Evolutionary conservation across 2,329 filamentous ascomycete species (phyloP), one percentile per base, ranked within the genome.

Genomic region (Penicillium palitans): DNA sequence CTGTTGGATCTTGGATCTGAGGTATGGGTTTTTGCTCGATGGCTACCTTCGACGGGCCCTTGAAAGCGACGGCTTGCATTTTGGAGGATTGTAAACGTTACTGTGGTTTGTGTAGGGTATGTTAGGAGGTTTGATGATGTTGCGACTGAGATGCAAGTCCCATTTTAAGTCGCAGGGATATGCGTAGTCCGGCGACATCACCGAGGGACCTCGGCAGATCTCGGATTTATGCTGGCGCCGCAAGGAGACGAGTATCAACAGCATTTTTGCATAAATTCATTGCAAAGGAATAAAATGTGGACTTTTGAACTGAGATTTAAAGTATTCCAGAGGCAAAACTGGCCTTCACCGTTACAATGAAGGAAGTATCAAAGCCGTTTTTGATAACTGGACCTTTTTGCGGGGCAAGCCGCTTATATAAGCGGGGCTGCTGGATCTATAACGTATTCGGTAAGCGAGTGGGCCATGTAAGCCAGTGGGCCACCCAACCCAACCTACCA

Each of bases 1-100:
- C 92, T 54, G 81, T 84, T 4, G 84, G 81, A 58, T 90, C 81
- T 63, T 87, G 80, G 61, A 96, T 82, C 66, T 85, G 19, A 17
- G 55, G 55, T 2, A 83, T 0, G 91, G 92, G 5, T 91, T 90
- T 84, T 61, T 93, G 83, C 76, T 96, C 88, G 48, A 96, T 75
- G 0, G 83, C 87, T 55, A 96, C 82, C 68, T 90, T 84, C 64
- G 84, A 80, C 2, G 90, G 87, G 0, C 89, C 91, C 64, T 93
- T 89, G 78, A 96, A 95, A 55, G 96, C 84, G 17, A 96, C 90
- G 25, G 91, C 91, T 74, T 90, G 90, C 92, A 96, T 96, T 35
- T 25, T 24, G 21, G 17, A 17, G 3, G 21, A 19, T 15, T 31
- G 4, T 33, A 19, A 6, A 19, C 1, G 15, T n/a, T 46, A 19